A percentile compares a stretch with the other conserved stretches of the same genome.
phyloP scores from a whole-genome alignment of 441 rosid genomes.

The Hypseocharis bilobata region DNA sequence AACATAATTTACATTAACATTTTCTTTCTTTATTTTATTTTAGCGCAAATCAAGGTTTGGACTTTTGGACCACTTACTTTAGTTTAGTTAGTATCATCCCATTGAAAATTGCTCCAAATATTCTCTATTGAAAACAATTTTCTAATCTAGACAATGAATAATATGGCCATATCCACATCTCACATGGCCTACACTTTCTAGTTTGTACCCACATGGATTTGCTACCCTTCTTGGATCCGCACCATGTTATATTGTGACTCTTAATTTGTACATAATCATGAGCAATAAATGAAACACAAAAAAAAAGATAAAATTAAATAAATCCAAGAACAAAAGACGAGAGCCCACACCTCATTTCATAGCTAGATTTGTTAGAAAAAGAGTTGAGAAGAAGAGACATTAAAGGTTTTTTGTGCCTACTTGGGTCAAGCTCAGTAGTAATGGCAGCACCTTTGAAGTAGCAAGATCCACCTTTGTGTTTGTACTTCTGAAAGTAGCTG shows the following conservation, averaged over 20 bases:
- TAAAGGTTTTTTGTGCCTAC: not conserved
- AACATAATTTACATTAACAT: too few species aligned
- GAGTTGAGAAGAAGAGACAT: not conserved
- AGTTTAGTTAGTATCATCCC: too few species aligned
- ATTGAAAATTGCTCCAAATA: too few species aligned
- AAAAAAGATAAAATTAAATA: not conserved
- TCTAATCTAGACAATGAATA: not conserved
- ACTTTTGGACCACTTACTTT: too few species aligned
- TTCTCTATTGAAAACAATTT: too few species aligned
- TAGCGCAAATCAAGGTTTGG: too few species aligned
- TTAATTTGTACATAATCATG: not conserved
- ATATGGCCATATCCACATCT: not conserved
- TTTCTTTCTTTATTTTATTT: too few species aligned
- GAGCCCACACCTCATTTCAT: not conserved
- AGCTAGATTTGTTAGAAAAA: not conserved
- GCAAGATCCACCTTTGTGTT: constrained; percentile 9
- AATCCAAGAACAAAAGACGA: not conserved
- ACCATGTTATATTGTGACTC: not conserved
- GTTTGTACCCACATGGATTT: not conserved
- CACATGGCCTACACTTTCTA: not conserved
- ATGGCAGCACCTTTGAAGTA: constrained; percentile 17
- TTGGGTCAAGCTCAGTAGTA: constrained; percentile 12
- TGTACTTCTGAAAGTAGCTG: constrained; percentile 14
- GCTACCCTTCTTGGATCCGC: not conserved
- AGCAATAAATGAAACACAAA: not conserved